Base-by-base conservation (phyloP, 306 rosid species). In the Lotus japonicus region DNA sequence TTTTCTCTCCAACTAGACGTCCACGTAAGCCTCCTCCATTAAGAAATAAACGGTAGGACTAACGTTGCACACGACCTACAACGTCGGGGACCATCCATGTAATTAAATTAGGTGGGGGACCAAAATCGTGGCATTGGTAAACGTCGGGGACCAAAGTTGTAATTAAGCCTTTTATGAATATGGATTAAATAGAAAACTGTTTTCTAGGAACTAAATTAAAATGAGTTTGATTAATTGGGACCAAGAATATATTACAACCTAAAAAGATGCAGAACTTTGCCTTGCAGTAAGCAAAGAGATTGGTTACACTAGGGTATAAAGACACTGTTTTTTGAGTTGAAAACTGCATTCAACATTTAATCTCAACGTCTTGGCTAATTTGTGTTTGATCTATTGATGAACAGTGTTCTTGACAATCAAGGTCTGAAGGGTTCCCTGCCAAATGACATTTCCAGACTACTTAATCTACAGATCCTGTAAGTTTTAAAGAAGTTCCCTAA, bases 321-420 rank as follows among this genome's bases (percentile, higher is more conserved):
- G 38, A 31, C 64, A 7, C 9, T 38, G 10, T 52, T 16, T 57
- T 63, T 55, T 45, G 33, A 19, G 1, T 33, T 73, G 71, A 42
- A 69, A 58, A 4, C 64, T 43, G 35, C 44, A 39, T 62, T 63
- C 51, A 62, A 77, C 72, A 62, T 53, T 66, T 73, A 41, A 68
- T 61, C 8, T 53, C 71, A 28, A 60, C 65, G 7, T 75, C 28
- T 73, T 52, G 57, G 19, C 69, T 70, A 73, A 74, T 74, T 80
- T 77, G 10, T 70, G 77, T 52, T 73, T 77, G 38, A 45, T 50
- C 75, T 81, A 58, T 78, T 72, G 61, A 41, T 87, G 80, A 51
- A 58, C 92, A 95, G 99, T 56, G 97, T 80, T 76, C 97, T 95
- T 58, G 95, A 85, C 88, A 90, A 80, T 70, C 97, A 90, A 85